Conservation (phyloP, 495 filamentous ascomycete species). For the Corynascus novoguineensis region DNA sequence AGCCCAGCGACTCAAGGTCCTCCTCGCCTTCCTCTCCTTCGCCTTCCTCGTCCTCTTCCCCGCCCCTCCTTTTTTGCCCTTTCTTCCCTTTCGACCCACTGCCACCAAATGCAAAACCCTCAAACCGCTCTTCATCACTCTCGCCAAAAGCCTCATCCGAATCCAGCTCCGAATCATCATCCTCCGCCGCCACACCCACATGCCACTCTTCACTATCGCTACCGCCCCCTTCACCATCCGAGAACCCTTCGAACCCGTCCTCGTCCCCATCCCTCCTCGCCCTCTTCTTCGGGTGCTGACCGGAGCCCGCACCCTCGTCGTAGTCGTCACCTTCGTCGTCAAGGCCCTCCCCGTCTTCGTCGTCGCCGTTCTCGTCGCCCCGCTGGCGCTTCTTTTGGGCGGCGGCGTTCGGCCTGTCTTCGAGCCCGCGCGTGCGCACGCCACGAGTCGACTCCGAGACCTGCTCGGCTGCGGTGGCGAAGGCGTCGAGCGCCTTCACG, state of each 20-base stretch:
- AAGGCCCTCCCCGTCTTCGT: constrained; percentile 50
- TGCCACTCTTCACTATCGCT: constrained; percentile 88
- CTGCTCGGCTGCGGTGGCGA: constrained; percentile 71
- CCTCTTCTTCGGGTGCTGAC: constrained; percentile 43
- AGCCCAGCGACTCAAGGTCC: constrained; percentile 56
- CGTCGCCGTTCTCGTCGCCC: constrained; percentile 31
- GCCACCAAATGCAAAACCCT: constrained; percentile 66
- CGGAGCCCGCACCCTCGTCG: constrained; percentile 39
- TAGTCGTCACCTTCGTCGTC: constrained; percentile 52
- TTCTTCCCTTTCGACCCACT: constrained; percentile 47
- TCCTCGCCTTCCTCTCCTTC: constrained; percentile 58
- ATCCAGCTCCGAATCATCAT: constrained; percentile 80
- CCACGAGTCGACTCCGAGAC: constrained; percentile 35
- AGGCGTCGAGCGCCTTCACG: constrained; percentile 69
- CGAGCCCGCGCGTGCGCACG: constrained; percentile 41
- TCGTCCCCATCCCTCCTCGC: constrained; percentile 42
- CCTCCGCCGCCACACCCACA: constrained; percentile 62
- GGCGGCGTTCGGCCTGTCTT: constrained; percentile 32
- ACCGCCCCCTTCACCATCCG: constrained; percentile 50
- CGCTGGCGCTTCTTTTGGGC: constrained; percentile 16
- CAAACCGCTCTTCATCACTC: constrained; percentile 79
- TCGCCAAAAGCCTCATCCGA: constrained; percentile 90
- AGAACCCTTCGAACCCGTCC: constrained; percentile 35
- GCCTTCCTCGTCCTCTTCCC: constrained; percentile 50
- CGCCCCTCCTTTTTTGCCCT: constrained; percentile 24